phyloP scores from a whole-genome alignment of 1,284 basidiomycete genomes.

The Puccinia hordei region DNA sequence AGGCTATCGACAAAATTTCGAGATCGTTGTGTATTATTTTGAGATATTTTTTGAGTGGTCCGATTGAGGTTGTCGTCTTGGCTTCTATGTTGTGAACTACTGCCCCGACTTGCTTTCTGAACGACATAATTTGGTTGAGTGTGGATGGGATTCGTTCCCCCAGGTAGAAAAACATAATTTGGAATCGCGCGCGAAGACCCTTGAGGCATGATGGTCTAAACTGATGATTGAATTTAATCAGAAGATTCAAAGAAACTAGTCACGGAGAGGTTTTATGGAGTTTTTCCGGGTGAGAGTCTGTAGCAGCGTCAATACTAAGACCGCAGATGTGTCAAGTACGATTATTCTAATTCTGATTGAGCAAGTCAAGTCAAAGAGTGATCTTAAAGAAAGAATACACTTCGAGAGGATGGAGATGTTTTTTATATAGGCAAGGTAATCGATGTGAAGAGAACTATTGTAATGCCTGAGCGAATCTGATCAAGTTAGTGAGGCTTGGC shows the following conservation, averaged over 20 bases:
- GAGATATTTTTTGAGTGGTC: neutral
- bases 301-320: neutral
- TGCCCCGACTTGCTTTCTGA: neutral
- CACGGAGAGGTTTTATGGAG: neutral
- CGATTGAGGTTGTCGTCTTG: constrained; percentile 16
- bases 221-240: neutral
- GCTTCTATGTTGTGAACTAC: constrained; percentile 1
- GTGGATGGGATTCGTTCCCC: constrained; percentile 28
- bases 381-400: neutral
- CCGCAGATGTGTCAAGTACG: too few species aligned
- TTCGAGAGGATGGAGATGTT: too few species aligned
- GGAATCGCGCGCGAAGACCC: neutral
- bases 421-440: too few species aligned
- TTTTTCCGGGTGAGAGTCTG: neutral
- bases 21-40: neutral
- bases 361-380: neutral
- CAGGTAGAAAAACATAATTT: constrained; percentile 23
- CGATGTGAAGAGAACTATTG: too few species aligned
- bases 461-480: too few species aligned
- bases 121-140: constrained; percentile 16
- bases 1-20: neutral
- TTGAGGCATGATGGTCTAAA: constrained; percentile 12
- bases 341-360: neutral
- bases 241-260: too few species aligned
- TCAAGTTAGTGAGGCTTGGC: too few species aligned